phyloP scores from a whole-genome alignment of 768 basidiomycete genomes.

The Pholiota molesta region DNA sequence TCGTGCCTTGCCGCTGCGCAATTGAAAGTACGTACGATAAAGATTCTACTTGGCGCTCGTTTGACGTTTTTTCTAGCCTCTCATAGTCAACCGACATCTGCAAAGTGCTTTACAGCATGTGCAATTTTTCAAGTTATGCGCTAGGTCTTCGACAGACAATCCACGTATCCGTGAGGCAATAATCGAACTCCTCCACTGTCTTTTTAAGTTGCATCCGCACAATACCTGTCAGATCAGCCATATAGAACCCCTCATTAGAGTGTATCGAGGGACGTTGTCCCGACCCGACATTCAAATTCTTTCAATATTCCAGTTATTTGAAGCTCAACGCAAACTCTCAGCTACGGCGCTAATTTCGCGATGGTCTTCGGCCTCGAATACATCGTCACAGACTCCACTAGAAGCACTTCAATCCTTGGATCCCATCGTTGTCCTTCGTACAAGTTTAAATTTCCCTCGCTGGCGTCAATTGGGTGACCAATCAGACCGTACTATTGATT shows the following conservation, averaged over 20 bases:
- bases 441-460: conserved; percentile 71
- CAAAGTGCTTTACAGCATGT: conserved; percentile 77
- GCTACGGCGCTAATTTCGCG: conserved; percentile 59
- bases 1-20: conserved; percentile 40
- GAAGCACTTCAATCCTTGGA: conserved; percentile 77
- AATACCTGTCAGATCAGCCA: conserved; percentile 89
- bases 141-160: conserved; percentile 22
- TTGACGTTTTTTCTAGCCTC: conserved; percentile 48
- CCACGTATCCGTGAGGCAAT: conserved; percentile 46
- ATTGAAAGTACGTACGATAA: conserved; percentile 59
- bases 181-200: conserved; percentile 56
- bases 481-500: conserved; percentile 21
- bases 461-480: conserved; percentile 57
- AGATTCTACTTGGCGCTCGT: neutral
- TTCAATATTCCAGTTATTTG: conserved; percentile 79
- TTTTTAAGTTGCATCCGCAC: conserved; percentile 77
- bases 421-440: conserved; percentile 64
- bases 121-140: conserved; percentile 56
- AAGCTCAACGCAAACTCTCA: conserved; percentile 67
- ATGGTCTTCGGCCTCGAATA: conserved; percentile 61
- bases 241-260: conserved; percentile 70
- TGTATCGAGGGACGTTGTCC: conserved; percentile 80
- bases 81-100: conserved; percentile 71
- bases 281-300: conserved; percentile 67
- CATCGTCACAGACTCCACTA: conserved; percentile 48